Evolutionary conservation across 1,284 basidiomycete species (phyloP).

Genomic region (Trametes sp.): DNA sequence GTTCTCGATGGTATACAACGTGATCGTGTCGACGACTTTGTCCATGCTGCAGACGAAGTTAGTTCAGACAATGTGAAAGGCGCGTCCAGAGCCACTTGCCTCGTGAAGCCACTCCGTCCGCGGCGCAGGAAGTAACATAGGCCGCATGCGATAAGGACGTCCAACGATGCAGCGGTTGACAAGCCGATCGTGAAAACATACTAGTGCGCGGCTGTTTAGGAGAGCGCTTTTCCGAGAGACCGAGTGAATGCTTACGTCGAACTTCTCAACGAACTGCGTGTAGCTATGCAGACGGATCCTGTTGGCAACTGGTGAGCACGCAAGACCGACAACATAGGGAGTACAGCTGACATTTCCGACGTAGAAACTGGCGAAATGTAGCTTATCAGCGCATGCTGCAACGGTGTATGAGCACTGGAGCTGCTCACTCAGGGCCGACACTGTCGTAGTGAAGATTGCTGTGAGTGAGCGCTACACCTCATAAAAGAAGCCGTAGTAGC

Average conservation of each 20-base stretch:
- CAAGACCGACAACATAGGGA: background rate
- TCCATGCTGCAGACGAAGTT: conserved; percentile 48
- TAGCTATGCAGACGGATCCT: conserved; percentile 40
- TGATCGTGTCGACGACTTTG: conserved; percentile 54
- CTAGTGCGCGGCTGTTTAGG: conserved; percentile 36
- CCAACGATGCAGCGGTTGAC: conserved; percentile 56
- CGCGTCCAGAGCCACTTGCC: conserved; percentile 36
- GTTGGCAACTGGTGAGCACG: background rate
- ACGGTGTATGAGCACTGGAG: background rate
- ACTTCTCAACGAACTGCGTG: conserved; percentile 34
- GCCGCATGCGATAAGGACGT: conserved; percentile 57
- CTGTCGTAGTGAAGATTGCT: background rate
- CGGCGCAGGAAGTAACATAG: conserved; percentile 55
- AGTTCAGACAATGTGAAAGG: background rate
- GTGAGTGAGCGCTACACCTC: background rate
- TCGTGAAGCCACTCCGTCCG: conserved; percentile 51
- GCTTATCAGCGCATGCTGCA: background rate
- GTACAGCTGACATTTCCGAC: conserved; percentile 42
- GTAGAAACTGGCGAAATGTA: conserved; percentile 40
- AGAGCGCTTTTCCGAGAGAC: background rate
- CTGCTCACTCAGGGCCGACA: background rate
- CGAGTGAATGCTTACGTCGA: conserved; percentile 23
- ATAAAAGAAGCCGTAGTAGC: background rate
- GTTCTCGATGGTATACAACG: conserved; percentile 60
- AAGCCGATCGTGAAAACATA: conserved; percentile 66